Conservation (phyloP, 495 filamentous ascomycete genomes). For the Penicillium daleae region DNA sequence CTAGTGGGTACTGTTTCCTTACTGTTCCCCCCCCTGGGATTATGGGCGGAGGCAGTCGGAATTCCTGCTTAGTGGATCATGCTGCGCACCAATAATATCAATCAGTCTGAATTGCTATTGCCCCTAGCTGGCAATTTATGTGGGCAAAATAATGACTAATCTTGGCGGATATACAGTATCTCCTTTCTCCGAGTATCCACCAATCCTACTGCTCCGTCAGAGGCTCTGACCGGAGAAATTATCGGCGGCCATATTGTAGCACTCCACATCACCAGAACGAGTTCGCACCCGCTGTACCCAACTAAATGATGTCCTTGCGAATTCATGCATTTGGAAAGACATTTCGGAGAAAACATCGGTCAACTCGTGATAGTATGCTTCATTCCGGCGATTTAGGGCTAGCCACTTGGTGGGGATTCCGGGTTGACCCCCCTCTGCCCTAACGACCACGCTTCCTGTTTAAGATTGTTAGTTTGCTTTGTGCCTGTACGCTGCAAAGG, state of each 20-base stretch:
- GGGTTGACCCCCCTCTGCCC: background rate
- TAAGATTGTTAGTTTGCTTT: background rate
- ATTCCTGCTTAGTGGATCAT: no score
- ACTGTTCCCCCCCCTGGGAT: no score
- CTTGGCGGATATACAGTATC: no score
- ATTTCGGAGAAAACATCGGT: slow-evolving; percentile 1
- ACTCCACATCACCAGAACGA: background rate
- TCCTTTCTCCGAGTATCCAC: background rate
- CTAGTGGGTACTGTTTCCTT: no score
- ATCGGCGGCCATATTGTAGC: background rate
- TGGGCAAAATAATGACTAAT: no score
- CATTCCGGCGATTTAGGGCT: background rate
- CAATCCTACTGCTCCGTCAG: background rate
- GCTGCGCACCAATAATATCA: no score
- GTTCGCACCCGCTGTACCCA: background rate
- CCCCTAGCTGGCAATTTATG: no score
- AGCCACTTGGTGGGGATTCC: background rate
- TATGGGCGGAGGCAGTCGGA: no score
- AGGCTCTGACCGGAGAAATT: slow-evolving; percentile 1
- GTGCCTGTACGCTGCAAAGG: background rate
- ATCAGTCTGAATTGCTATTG: no score
- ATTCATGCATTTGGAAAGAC: no score
- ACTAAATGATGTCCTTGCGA: background rate
- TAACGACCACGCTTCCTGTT: background rate
- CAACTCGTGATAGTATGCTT: background rate